A percentile compares a stretch with the other conserved stretches of the same genome.
phyloP scores from a whole-genome alignment of 305 asterid genomes.

The Solanum chacoense region DNA sequence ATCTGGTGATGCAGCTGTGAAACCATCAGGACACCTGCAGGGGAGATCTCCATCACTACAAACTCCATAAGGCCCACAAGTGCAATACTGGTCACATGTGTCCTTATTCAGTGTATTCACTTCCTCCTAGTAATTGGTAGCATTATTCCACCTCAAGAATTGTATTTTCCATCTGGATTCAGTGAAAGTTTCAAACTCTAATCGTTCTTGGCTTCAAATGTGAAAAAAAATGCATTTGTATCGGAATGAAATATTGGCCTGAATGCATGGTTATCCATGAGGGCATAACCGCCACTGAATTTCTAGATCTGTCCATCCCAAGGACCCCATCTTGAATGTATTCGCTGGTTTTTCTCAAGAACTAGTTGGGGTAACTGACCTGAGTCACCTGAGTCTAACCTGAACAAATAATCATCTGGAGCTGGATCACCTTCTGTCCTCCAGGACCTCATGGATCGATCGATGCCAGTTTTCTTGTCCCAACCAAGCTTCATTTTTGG shows the following conservation, averaged over 20 bases:
- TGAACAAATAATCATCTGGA: constrained; percentile 27
- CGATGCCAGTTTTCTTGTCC: constrained; percentile 14
- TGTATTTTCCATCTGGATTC: constrained; percentile 23
- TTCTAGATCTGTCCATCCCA: constrained; percentile 24
- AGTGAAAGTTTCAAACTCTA: constrained; percentile 16
- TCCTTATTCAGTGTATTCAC: constrained; percentile 21
- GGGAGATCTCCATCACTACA: constrained; percentile 17
- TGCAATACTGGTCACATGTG: constrained; percentile 22
- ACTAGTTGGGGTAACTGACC: constrained; percentile 24
- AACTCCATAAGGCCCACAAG: constrained; percentile 35
- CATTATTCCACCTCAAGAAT: constrained; percentile 26
- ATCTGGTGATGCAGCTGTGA: constrained; percentile 16
- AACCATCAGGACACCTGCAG: constrained; percentile 38
- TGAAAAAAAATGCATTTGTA: constrained; percentile 14
- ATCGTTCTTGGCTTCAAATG: constrained; percentile 15
- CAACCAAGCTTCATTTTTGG: constrained; percentile 57
- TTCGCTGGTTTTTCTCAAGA: constrained; percentile 2
- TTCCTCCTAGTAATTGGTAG: constrained; percentile 16
- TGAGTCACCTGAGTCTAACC: constrained; percentile 17
- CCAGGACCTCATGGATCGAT: constrained; percentile 36
- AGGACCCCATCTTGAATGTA: constrained; percentile 46
- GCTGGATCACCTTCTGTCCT: constrained; percentile 25
- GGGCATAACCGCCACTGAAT: constrained; percentile 22
- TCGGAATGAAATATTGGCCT: background rate
- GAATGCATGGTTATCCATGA: constrained; percentile 16